Evolutionary conservation across 1,284 basidiomycete species (phyloP).

Genomic region (Irpex sp.): DNA sequence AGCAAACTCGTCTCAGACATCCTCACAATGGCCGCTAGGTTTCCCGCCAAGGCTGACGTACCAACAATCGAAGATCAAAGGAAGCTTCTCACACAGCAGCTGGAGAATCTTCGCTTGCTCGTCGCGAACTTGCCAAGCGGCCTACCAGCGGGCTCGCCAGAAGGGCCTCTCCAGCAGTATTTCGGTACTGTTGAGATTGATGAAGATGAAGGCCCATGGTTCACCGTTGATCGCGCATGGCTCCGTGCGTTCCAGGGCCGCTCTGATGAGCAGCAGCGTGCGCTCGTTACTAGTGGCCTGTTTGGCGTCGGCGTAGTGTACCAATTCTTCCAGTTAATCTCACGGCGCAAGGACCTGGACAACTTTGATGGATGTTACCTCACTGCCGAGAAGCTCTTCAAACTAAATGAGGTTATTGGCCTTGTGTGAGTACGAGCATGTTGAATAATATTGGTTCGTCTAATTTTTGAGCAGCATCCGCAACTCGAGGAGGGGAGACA

Average conservation of each 20-base stretch:
- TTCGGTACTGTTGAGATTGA: constrained; percentile 1
- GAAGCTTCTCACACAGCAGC: not conserved
- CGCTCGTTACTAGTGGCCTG: not conserved
- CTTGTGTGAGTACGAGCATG: not conserved
- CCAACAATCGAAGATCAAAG: not conserved
- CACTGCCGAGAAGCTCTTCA: not conserved
- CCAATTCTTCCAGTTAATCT: not conserved
- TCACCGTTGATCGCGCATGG: constrained; percentile 7
- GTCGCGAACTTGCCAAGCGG: not conserved
- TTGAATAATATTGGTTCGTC: not conserved
- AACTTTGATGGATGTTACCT: not conserved
- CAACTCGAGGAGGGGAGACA: not conserved
- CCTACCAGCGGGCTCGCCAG: not conserved
- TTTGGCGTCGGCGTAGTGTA: not conserved
- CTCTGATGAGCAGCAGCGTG: not conserved
- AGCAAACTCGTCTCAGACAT: no score
- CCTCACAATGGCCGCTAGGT: no score
- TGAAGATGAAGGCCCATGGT: constrained; percentile 7
- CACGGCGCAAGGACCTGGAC: not conserved
- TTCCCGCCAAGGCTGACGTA: no score
- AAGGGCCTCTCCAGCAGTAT: not conserved
- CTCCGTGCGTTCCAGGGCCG: constrained; percentile 6
- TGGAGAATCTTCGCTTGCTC: not conserved
- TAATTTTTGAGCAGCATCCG: not conserved
- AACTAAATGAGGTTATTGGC: not conserved